Conservation (phyloP, 768 basidiomycete genomes). For the Lyophyllum decastes region DNA sequence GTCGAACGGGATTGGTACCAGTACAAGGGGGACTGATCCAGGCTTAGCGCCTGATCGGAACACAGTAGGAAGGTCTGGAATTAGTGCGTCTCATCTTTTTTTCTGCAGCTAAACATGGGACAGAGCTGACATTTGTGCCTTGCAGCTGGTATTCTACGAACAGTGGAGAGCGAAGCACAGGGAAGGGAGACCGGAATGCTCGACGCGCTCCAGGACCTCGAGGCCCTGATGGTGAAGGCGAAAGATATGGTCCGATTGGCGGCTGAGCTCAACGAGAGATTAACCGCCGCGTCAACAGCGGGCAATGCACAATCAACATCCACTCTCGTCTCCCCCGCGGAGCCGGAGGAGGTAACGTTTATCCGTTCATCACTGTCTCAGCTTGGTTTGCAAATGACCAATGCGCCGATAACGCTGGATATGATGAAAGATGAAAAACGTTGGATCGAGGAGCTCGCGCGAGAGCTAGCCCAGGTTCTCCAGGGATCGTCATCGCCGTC, state of each 20-base stretch:
- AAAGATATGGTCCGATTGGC: constrained; percentile 92
- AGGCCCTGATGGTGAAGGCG: constrained; percentile 88
- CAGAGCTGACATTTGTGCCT: neutral
- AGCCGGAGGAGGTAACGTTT: constrained; percentile 84
- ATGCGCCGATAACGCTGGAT: constrained; percentile 83
- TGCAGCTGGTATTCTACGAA: constrained; percentile 69
- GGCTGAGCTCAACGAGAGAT: constrained; percentile 80
- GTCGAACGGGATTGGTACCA: constrained; percentile 18
- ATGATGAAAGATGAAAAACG: constrained; percentile 81
- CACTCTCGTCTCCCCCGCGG: constrained; percentile 30
- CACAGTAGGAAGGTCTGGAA: constrained; percentile 42
- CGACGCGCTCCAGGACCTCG: constrained; percentile 83
- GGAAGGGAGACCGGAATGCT: constrained; percentile 65
- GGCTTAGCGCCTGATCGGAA: constrained; percentile 5
- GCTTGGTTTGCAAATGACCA: constrained; percentile 77
- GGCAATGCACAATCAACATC: constrained; percentile 25
- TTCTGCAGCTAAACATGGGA: neutral
- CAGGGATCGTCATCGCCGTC: constrained; percentile 39
- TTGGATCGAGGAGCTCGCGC: constrained; percentile 81
- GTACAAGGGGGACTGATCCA: neutral
- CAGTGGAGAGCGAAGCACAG: constrained; percentile 68
- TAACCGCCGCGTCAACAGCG: constrained; percentile 47
- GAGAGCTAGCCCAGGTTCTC: constrained; percentile 78
- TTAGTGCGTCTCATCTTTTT: constrained; percentile 39
- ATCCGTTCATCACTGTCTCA: constrained; percentile 89